Conservation (phyloP, 2,329 filamentous ascomycete genomes). For the Penicillium sp. region DNA sequence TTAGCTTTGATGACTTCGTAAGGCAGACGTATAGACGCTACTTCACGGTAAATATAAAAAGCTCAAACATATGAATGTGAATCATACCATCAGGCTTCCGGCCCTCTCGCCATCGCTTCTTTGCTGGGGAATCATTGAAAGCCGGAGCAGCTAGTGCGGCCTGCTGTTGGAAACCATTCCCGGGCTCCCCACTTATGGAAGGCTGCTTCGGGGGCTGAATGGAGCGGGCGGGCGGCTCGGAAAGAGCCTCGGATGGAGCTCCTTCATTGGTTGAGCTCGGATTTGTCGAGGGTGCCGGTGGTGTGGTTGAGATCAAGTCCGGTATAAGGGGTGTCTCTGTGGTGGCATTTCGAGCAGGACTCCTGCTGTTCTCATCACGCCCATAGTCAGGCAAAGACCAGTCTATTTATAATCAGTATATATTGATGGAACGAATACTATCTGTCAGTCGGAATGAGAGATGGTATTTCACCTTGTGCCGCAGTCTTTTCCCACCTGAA, state of each 20-base stretch:
- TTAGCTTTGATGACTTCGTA: background rate
- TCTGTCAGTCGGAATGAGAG: background rate
- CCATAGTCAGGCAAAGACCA: conserved; percentile 1
- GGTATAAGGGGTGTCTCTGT: background rate
- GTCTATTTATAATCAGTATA: background rate
- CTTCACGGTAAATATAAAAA: background rate
- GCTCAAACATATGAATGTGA: background rate
- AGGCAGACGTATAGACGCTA: background rate
- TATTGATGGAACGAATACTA: background rate
- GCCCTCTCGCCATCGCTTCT: background rate
- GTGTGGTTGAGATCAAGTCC: background rate
- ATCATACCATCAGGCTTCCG: background rate
- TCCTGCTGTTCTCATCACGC: too few species aligned
- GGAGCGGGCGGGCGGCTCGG: background rate
- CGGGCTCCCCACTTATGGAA: background rate
- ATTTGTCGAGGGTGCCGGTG: background rate
- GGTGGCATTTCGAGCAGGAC: background rate
- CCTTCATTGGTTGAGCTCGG: background rate
- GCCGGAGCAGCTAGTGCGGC: background rate
- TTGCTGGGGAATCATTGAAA: background rate
- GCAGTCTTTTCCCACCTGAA: conserved; percentile 1
- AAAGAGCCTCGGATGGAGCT: too few species aligned
- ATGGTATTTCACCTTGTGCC: background rate
- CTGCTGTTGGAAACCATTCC: background rate
- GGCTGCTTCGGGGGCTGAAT: too few species aligned